Evolutionary conservation across 805 yeast genomes (phyloP), one percentile per base, ranked within the genome.

Genomic region (Barnettozyma botsteinii): DNA sequence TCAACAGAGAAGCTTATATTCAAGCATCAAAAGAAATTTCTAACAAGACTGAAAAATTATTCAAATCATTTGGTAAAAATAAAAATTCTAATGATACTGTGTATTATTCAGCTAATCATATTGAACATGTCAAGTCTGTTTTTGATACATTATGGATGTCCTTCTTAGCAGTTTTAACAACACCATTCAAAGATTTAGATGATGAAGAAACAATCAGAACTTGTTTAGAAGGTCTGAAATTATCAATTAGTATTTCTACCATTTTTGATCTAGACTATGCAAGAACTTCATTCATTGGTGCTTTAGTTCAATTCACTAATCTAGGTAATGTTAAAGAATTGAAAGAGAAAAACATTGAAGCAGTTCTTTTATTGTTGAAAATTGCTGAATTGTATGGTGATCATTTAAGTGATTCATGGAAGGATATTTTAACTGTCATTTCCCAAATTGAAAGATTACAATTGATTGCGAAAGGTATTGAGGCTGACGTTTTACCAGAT

Each of bases 71-170:
- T 46, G 80, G 83, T 33, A 73, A 67, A 47, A 53, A 67, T 31
- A 72, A 69, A 42, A 50, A 60, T 13, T 66, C 62, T 37, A 40
- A 17, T 28, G 72, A 68, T 32, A 63, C 68, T 23, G 70, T 76
- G 1, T 89, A 80, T 56, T 85, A 86, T 60, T 77, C 81, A 15
- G 97, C 97, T 0, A 76, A 88, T 2, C 91, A 85, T 54, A 76
- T 85, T 13, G 94, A 87, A 51, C 96, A 91, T 57, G 95, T 91
- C 13, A 82, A 76, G 57, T 89, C 97, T 1, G 85, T 94, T 56
- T 91, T 93, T 64, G 96, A 91, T 53, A 86, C 86, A 14, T 66
- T 85, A 32, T 93, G 99, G 99, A 89, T 94, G 96, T 87, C 97
- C 0, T 76, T 93, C 35, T 70, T 93, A 49, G 98, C 98, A 7